Evolutionary conservation across 352 stramenopile genomes (phyloP).

Genomic region (Globisporangium sylvaticum): DNA sequence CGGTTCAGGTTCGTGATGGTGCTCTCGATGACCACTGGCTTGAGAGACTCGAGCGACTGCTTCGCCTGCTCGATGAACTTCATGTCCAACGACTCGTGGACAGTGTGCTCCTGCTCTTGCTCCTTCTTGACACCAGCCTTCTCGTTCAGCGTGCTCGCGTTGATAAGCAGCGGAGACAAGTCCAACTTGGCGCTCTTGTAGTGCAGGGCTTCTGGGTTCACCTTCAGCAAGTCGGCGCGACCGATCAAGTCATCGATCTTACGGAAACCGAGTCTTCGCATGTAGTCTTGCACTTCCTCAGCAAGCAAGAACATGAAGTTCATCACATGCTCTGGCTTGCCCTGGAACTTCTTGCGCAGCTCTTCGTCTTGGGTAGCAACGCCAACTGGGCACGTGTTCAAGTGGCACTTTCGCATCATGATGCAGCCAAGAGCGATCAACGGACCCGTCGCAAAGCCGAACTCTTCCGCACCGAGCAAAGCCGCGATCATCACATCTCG

Average conservation of each 20-base stretch:
- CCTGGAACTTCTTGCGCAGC: constrained; percentile 94
- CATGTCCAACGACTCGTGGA: constrained; percentile 91
- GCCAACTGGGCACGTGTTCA: constrained; percentile 97
- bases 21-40: constrained; percentile 54
- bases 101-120: constrained; percentile 85
- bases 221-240: constrained; percentile 91
- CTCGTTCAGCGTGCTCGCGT: constrained; percentile 91
- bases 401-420: constrained; percentile 97
- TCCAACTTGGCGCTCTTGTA: constrained; percentile 86
- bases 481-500: constrained; percentile 93
- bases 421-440: constrained; percentile 96
- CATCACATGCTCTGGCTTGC: constrained; percentile 94
- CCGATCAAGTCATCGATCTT: constrained; percentile 94
- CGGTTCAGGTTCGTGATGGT: constrained; percentile 91
- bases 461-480: constrained; percentile 95
- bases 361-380: constrained; percentile 97
- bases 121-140: constrained; percentile 78
- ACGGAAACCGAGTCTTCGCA: constrained; percentile 85
- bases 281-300: constrained; percentile 89
- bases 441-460: constrained; percentile 92
- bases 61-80: constrained; percentile 86
- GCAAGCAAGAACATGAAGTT: constrained; percentile 97
- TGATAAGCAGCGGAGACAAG: constrained; percentile 91
- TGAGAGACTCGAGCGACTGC: constrained; percentile 81
- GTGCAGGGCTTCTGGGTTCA: constrained; percentile 70